Conservation (phyloP, 2,329 filamentous ascomycete genomes). For the Arthrobotrys megalospora region DNA sequence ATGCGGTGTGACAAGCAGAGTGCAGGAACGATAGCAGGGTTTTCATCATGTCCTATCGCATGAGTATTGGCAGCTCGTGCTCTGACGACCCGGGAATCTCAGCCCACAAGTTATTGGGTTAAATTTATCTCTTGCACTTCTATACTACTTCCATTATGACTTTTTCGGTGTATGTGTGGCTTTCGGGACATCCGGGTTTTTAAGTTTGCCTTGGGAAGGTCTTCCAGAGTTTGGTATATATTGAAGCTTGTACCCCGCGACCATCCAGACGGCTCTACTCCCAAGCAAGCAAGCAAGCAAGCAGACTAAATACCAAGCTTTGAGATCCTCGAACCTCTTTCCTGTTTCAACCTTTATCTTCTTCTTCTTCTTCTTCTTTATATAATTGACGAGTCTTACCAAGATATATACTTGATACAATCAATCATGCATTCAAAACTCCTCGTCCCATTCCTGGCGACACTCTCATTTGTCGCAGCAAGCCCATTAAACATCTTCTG, state of each 20-base stretch:
- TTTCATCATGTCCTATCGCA: slow-evolving; percentile 14
- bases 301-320: slow-evolving; percentile 7
- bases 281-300: slow-evolving; percentile 20
- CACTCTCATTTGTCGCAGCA: slow-evolving; percentile 29
- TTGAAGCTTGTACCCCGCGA: slow-evolving; percentile 22
- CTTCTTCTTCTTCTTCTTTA: not conserved
- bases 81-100: slow-evolving; percentile 4
- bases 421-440: slow-evolving; percentile 43
- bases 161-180: not conserved
- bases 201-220: not conserved
- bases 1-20: slow-evolving; percentile 21
- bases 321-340: not conserved
- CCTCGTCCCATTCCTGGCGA: slow-evolving; percentile 28
- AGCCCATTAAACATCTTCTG: slow-evolving; percentile 47
- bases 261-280: not conserved
- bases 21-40: not conserved
- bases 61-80: slow-evolving; percentile 18
- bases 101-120: not conserved
- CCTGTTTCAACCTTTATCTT: not conserved
- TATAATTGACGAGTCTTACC: not conserved
- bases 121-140: slow-evolving; percentile 1
- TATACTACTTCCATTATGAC: slow-evolving; percentile 9
- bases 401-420: not conserved
- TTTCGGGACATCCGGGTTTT: slow-evolving; percentile 18
- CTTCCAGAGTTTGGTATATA: slow-evolving; percentile 6